Percentiles rank a stretch among this genome's conserved stretches.
Evolutionary conservation across 192 early-diverging fungal genomes (phyloP).

Genomic region (Linnemannia hyalina): DNA sequence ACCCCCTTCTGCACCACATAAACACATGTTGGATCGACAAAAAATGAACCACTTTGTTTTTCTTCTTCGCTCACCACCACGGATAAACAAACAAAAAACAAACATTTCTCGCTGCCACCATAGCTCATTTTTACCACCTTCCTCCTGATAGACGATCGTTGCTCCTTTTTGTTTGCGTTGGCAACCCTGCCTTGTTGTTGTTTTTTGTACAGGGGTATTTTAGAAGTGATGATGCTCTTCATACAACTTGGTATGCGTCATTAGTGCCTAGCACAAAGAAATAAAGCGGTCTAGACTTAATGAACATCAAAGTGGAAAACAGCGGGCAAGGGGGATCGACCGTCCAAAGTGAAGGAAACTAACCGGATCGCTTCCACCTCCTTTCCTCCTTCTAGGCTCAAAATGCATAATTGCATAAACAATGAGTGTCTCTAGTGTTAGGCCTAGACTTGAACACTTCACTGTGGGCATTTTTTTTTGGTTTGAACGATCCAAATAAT

Average conservation of each 20-base stretch:
- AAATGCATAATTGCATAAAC: neutral
- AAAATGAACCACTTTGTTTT: neutral
- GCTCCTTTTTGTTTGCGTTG: too few relatives aligned
- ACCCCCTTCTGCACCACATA: neutral
- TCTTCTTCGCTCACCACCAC: neutral
- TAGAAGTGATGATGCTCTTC: neutral
- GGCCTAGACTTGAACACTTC: neutral
- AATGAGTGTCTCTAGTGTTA: neutral
- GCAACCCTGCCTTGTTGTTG: neutral
- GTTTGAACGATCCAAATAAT: neutral
- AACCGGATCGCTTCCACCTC: neutral
- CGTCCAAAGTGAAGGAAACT: neutral
- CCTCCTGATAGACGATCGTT: too few relatives aligned
- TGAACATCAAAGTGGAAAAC: neutral
- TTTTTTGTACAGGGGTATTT: neutral
- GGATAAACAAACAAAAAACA: neutral
- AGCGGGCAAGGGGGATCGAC: neutral
- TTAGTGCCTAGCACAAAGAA: neutral
- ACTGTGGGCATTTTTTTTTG: neutral
- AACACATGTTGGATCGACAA: conserved; percentile 6
- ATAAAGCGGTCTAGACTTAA: neutral
- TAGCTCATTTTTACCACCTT: neutral
- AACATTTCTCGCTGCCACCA: neutral
- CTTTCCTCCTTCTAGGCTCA: neutral
- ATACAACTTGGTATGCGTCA: neutral